These are phyloP conservation scores for Tuber aestivum DNA, from an alignment of 495 filamentous ascomycete species.

Conservation along the genomic window DNA sequence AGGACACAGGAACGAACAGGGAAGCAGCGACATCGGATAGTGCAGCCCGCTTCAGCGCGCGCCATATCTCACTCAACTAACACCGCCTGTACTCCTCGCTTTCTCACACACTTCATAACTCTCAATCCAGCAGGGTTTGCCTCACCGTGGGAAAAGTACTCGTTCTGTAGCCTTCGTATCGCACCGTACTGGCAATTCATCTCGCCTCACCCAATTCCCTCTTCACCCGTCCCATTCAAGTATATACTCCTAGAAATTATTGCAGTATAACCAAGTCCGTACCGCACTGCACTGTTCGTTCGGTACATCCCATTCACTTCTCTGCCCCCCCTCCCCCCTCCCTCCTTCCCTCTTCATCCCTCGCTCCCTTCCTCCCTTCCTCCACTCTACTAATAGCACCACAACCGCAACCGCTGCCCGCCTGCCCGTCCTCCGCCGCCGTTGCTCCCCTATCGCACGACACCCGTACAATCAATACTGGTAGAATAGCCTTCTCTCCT, in stretches of 20 bases:
- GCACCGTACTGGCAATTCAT: background rate
- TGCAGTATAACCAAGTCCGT: background rate
- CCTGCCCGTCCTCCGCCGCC: background rate
- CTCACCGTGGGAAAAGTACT: background rate
- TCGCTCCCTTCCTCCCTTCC: background rate
- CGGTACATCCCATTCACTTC: conserved; percentile 1
- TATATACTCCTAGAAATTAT: background rate
- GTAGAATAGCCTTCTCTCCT: background rate
- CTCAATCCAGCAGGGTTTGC: conserved; percentile 7
- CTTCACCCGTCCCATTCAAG: background rate
- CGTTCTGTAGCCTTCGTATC: conserved; percentile 10
- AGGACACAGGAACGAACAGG: conserved; percentile 1
- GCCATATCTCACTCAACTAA: conserved; percentile 34
- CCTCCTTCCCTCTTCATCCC: background rate
- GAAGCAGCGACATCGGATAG: conserved; percentile 31
- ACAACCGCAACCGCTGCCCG: background rate
- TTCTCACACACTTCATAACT: conserved; percentile 15
- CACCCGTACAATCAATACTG: background rate
- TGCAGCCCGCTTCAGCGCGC: conserved; percentile 30
- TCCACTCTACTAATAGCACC: background rate
- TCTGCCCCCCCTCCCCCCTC: too few species aligned
- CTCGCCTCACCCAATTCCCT: conserved; percentile 8
- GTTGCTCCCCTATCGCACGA: background rate
- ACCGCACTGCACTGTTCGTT: background rate
- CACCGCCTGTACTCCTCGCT: conserved; percentile 20